phyloP scores from a whole-genome alignment of 208 protist species.

The Phytomonas francai region DNA sequence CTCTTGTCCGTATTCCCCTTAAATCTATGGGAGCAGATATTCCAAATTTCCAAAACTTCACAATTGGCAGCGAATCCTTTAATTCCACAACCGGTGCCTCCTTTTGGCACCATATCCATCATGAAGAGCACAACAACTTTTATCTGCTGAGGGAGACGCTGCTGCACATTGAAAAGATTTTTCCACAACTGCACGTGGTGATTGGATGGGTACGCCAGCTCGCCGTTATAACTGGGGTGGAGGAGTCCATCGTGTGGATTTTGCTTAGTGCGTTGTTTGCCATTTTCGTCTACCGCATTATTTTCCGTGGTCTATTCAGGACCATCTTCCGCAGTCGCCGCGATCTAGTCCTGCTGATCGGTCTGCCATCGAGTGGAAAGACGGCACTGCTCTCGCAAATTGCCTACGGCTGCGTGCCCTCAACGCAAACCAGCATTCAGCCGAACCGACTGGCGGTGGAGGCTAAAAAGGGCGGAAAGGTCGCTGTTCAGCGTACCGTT shows the following conservation, averaged over 20 bases:
- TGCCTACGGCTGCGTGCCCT: conserved; percentile 10
- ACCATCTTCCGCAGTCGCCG: conserved; percentile 7
- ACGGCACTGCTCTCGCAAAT: conserved; percentile 72
- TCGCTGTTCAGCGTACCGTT: conserved; percentile 12
- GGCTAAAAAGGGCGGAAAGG: neutral
- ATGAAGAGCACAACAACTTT: too few relatives aligned
- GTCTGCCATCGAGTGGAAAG: conserved; percentile 66
- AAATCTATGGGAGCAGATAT: too few relatives aligned
- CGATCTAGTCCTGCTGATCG: conserved; percentile 39
- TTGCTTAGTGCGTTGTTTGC: neutral
- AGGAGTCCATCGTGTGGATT: neutral
- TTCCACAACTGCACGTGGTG: too few relatives aligned
- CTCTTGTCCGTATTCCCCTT: too few relatives aligned
- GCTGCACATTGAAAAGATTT: too few relatives aligned
- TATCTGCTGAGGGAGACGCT: too few relatives aligned
- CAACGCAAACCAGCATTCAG: conserved; percentile 64
- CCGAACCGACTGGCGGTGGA: conserved; percentile 27
- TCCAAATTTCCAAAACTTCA: too few relatives aligned
- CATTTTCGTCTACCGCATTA: conserved; percentile 3
- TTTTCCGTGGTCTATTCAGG: conserved; percentile 11
- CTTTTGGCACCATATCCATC: too few relatives aligned
- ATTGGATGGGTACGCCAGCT: too few relatives aligned
- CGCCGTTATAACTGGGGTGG: neutral
- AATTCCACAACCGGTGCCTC: too few relatives aligned
- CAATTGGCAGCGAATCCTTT: too few relatives aligned